These are phyloP conservation scores for Chaetomium tenue DNA, from an alignment of 495 filamentous ascomycete species.

Conservation along the genomic window DNA sequence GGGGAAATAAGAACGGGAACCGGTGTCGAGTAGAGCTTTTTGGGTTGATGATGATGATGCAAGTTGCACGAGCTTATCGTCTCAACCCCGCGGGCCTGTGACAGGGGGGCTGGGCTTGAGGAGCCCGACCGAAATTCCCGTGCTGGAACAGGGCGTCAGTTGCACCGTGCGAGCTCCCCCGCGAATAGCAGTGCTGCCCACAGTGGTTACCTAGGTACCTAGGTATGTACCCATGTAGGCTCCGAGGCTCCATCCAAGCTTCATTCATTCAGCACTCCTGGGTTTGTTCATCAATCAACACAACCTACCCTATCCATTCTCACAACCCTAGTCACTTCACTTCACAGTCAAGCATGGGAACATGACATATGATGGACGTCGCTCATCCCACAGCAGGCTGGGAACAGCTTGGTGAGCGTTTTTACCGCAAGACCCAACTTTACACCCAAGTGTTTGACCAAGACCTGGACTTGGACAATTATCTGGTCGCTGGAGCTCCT, in stretches of 20 bases:
- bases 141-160: background rate
- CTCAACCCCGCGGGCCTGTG: conserved; percentile 1
- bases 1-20: conserved; percentile 1
- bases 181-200: background rate
- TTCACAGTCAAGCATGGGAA: conserved; percentile 31
- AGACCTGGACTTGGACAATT: conserved; percentile 92
- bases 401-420: conserved; percentile 86
- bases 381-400: conserved; percentile 80
- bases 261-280: background rate
- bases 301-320: background rate
- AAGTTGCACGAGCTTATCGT: conserved; percentile 14
- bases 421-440: conserved; percentile 89
- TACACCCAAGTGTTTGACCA: conserved; percentile 91
- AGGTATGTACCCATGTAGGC: too few species aligned
- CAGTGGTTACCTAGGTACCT: background rate
- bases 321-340: background rate
- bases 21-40: background rate
- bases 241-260: background rate
- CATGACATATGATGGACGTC: conserved; percentile 48
- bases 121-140: background rate
- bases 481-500: conserved; percentile 87
- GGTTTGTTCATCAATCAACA: conserved; percentile 1
- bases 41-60: conserved; percentile 16
- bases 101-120: background rate
- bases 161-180: conserved; percentile 5